phyloP scores from a whole-genome alignment of 2,329 filamentous ascomycete genomes.

The Colletotrichum filicis region DNA sequence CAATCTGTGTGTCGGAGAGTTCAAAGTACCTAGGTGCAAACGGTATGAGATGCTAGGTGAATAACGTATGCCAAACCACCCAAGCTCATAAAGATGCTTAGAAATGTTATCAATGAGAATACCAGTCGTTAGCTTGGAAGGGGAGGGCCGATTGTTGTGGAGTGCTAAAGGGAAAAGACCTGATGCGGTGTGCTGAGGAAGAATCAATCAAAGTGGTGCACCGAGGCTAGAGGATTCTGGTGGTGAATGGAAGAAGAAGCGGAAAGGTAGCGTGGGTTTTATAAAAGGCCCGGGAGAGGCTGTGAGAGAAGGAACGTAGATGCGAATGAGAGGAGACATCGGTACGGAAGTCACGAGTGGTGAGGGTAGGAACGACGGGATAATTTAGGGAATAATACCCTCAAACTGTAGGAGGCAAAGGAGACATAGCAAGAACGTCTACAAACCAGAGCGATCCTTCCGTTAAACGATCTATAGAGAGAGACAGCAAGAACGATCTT shows the following conservation, averaged over 20 bases:
- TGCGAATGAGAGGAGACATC: background rate
- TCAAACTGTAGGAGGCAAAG: too few species aligned
- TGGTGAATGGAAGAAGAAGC: background rate
- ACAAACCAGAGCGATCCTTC: background rate
- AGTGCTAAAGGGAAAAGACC: background rate
- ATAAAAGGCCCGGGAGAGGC: background rate
- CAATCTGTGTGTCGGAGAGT: background rate
- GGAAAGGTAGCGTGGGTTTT: background rate
- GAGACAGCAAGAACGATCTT: background rate
- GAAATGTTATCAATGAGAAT: background rate
- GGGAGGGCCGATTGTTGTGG: background rate
- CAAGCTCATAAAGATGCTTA: background rate
- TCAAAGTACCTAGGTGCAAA: background rate
- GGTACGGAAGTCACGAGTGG: background rate
- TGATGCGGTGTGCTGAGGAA: background rate
- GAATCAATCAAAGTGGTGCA: background rate
- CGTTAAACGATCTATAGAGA: too few species aligned
- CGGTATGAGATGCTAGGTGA: background rate
- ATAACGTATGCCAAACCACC: background rate
- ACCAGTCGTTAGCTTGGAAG: background rate
- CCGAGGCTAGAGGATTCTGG: background rate
- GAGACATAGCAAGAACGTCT: background rate
- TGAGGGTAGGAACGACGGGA: background rate
- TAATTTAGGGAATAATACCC: background rate
- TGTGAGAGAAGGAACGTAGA: background rate